A percentile compares a stretch with the other conserved stretches of the same genome.
Conservation (phyloP, 805 yeast genomes). For the Kockiozyma suomiensis region DNA sequence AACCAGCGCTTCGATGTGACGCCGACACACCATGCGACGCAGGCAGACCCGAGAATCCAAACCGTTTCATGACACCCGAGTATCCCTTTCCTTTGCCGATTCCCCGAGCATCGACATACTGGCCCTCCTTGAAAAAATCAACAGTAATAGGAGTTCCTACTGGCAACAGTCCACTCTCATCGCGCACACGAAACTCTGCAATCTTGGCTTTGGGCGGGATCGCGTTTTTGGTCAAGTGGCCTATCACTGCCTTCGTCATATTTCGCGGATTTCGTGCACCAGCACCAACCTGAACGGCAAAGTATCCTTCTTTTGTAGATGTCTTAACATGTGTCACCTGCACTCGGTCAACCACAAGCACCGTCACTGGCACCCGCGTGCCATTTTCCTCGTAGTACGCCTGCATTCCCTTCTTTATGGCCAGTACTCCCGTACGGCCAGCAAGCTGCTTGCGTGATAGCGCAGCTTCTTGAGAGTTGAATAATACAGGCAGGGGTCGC, state of each 20-base stretch:
- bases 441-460: slow-evolving; percentile 74
- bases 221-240: slow-evolving; percentile 74
- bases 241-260: slow-evolving; percentile 65
- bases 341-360: slow-evolving; percentile 81
- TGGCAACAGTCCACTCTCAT: slow-evolving; percentile 65
- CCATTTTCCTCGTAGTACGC: slow-evolving; percentile 76
- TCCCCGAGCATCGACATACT: slow-evolving; percentile 78
- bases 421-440: slow-evolving; percentile 79
- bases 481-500: slow-evolving; percentile 51
- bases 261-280: slow-evolving; percentile 68
- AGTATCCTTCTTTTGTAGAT: slow-evolving; percentile 71
- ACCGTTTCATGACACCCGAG: slow-evolving; percentile 97
- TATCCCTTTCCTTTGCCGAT: slow-evolving; percentile 92
- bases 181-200: slow-evolving; percentile 78
- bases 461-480: slow-evolving; percentile 69
- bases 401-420: slow-evolving; percentile 87
- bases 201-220: slow-evolving; percentile 81
- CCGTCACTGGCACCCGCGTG: slow-evolving; percentile 75
- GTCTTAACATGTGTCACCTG: slow-evolving; percentile 82
- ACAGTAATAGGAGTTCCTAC: slow-evolving; percentile 79
- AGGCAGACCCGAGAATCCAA: slow-evolving; percentile 81
- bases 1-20: slow-evolving; percentile 95
- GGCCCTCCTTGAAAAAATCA: slow-evolving; percentile 81
- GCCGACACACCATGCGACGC: slow-evolving; percentile 96
- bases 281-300: slow-evolving; percentile 84